A percentile compares a stretch with the other conserved stretches of the same genome.
Evolutionary conservation across 2,329 filamentous ascomycete species (phyloP).

Genomic region (Fusarium pseudograminearum): DNA sequence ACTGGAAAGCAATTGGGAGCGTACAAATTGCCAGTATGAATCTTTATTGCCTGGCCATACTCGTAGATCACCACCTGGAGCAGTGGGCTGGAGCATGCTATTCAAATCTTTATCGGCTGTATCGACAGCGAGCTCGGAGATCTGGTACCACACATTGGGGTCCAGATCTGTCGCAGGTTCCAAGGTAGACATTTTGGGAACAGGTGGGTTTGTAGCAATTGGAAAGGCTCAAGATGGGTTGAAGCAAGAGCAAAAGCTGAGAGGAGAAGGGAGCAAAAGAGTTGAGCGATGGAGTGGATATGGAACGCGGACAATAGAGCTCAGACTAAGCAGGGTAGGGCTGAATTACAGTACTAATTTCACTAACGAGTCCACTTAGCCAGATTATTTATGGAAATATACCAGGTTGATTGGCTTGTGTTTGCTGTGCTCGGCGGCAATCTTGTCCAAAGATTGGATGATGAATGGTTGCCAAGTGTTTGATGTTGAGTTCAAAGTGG

Average conservation of each 20-base stretch:
- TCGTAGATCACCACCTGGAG: conserved; percentile 34
- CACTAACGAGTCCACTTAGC: neutral
- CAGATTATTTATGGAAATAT: neutral
- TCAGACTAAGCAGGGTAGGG: conserved; percentile 8
- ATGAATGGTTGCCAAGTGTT: conserved; percentile 1
- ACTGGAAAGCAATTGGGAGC: rapidly evolving
- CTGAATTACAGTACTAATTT: conserved; percentile 6
- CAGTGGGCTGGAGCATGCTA: conserved; percentile 36
- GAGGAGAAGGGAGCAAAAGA: neutral
- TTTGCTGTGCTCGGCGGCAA: neutral
- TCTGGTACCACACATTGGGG: conserved; percentile 53
- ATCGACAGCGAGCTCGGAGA: conserved; percentile 54
- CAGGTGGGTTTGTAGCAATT: neutral
- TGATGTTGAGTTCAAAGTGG: neutral
- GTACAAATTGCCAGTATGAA: conserved; percentile 35
- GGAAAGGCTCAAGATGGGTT: neutral
- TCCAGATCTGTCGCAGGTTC: conserved; percentile 47
- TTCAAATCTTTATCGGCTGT: conserved; percentile 42
- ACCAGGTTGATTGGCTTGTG: neutral
- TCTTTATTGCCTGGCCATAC: conserved; percentile 31
- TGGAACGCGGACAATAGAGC: neutral
- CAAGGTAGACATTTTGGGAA: conserved; percentile 17
- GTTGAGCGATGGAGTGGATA: neutral
- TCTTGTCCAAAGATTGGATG: neutral
- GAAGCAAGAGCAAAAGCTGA: neutral